phyloP scores from a whole-genome alignment of 257 asterid species.

The Penstemon newberryi region DNA sequence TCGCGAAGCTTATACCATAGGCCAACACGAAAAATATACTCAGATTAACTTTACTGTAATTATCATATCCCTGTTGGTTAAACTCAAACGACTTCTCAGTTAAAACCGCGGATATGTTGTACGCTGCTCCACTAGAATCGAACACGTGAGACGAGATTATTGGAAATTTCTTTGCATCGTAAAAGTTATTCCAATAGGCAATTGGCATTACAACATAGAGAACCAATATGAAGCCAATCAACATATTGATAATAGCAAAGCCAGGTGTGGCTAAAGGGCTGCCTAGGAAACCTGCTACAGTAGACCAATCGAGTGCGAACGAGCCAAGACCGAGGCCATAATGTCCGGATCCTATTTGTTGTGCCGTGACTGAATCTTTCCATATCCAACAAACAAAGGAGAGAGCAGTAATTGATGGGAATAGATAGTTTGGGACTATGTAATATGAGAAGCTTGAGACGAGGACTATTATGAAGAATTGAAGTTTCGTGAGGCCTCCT shows the following conservation, averaged over 20 bases:
- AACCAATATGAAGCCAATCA: conserved; percentile 52
- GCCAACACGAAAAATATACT: conserved; percentile 50
- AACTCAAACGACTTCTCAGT: conserved; percentile 43
- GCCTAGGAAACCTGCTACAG: conserved; percentile 59
- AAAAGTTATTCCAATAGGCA: conserved; percentile 56
- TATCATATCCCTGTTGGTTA: conserved; percentile 46
- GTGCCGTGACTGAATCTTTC: conserved; percentile 59
- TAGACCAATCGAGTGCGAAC: conserved; percentile 62
- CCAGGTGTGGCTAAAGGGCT: conserved; percentile 78
- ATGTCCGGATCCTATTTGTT: conserved; percentile 57
- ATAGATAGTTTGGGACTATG: conserved; percentile 58
- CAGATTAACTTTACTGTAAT: conserved; percentile 55
- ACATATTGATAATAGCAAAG: conserved; percentile 57
- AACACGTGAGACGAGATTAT: conserved; percentile 60
- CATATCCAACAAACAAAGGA: conserved; percentile 70
- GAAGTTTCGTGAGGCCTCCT: conserved; percentile 68
- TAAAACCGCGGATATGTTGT: conserved; percentile 48
- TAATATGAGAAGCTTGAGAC: conserved; percentile 66
- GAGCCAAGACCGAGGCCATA: conserved; percentile 65
- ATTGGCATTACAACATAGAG: conserved; percentile 49
- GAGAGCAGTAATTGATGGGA: conserved; percentile 62
- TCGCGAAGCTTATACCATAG: conserved; percentile 63
- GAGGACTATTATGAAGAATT: conserved; percentile 56
- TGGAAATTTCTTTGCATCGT: conserved; percentile 53
- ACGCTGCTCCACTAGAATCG: conserved; percentile 47